Base-by-base conservation (phyloP, 1,139 yeast species). In the Spathaspora sp. region DNA sequence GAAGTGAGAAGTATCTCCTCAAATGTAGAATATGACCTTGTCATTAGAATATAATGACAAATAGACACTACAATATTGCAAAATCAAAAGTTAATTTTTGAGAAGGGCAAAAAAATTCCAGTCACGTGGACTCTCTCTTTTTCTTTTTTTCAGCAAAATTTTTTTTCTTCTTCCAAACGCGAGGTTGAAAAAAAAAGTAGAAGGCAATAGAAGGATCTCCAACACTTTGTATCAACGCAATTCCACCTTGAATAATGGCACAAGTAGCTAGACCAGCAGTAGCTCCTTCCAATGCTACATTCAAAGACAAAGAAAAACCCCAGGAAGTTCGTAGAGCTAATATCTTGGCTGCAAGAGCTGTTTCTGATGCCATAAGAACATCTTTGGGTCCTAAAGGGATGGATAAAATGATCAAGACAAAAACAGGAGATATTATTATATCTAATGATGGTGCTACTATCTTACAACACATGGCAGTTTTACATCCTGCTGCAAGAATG, bases 401-500 rank as follows among this genome's bases (percentile, higher is more conserved):
- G 99, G 99, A 93, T 67, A 95, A 95, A 74, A 93, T 93, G 99
- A 89, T 89, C 71, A 90, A 89, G 68, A 90, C 98, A 27, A 86
- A 91, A 47, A 80, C 80, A 44, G 98, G 98, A 36, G 93, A 93
- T 61, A 88, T 93, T 57, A 87, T 93, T 61, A 91, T 95, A 56
- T 90, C 98, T 52, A 95, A 93, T 65, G 99, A 93, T 69, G 99
- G 99, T 38, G 98, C 95, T 64, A 90, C 98, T 15, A 95, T 95
- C 59, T 75, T 95, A 57, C 86, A 89, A 61, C 98, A 95, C 64
- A 93, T 95, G 95, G 98, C 97, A 8, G 96, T 95, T 39, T 78
- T 95, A 58, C 99, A 90, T 65, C 99, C 99, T 2, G 99, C 97
- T 2, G 99, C 99, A 2, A 85, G 91, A 61, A 93, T 95, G 98